Evolutionary conservation across 2,329 filamentous ascomycete genomes (phyloP).

Genomic region (Myriosclerotinia curreyana): DNA sequence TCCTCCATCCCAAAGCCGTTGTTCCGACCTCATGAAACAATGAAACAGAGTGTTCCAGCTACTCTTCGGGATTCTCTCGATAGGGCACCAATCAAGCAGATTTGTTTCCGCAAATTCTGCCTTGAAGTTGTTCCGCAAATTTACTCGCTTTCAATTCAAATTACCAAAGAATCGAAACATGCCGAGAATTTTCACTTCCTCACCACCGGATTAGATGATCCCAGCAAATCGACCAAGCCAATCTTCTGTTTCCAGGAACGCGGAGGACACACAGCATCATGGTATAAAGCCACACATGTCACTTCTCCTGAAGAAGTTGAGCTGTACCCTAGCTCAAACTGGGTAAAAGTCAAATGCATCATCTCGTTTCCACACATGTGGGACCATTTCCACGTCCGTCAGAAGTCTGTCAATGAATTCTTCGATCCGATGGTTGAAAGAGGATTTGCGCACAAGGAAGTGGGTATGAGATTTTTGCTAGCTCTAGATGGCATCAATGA

Average conservation of each 20-base stretch:
- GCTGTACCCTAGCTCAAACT: background rate
- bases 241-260: background rate
- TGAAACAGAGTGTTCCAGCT: background rate
- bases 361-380: slow-evolving; percentile 11
- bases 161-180: slow-evolving; percentile 2
- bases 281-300: slow-evolving; percentile 11
- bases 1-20: background rate
- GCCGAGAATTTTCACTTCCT: slow-evolving; percentile 6
- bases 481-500: background rate
- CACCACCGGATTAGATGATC: slow-evolving; percentile 6
- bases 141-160: background rate
- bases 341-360: slow-evolving; percentile 6
- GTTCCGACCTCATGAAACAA: background rate
- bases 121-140: background rate
- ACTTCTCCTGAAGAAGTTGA: background rate
- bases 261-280: background rate
- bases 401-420: background rate
- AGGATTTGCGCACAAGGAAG: background rate
- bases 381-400: background rate
- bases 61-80: background rate
- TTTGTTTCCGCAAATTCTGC: slow-evolving; percentile 15
- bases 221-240: background rate
- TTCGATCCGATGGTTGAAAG: background rate
- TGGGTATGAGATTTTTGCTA: background rate
- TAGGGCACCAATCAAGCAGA: background rate